phyloP scores from a whole-genome alignment of 257 asterid species.

The Haberlea rhodopensis region DNA sequence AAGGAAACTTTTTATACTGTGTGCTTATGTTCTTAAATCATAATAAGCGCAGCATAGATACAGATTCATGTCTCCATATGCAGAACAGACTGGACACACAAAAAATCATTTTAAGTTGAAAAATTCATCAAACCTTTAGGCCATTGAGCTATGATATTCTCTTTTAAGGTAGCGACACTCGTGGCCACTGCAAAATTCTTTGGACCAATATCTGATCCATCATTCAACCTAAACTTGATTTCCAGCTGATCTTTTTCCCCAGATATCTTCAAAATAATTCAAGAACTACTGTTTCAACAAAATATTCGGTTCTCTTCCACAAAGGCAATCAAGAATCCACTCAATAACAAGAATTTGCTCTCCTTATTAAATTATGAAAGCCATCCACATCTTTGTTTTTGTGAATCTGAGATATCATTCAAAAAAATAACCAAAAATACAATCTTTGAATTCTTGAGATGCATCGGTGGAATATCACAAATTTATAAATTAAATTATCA shows the following conservation, averaged over 20 bases:
- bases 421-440: slow-evolving; percentile 3
- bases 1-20: slow-evolving; percentile 6
- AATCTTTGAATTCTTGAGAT: slow-evolving; percentile 9
- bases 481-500: slow-evolving; percentile 2
- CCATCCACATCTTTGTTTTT: slow-evolving; percentile 35
- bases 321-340: slow-evolving; percentile 38
- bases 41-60: slow-evolving; percentile 4
- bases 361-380: slow-evolving; percentile 31
- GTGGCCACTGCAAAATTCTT: slow-evolving; percentile 61
- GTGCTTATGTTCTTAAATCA: not conserved
- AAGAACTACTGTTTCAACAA: slow-evolving; percentile 24
- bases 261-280: slow-evolving; percentile 45
- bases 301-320: slow-evolving; percentile 34
- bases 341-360: slow-evolving; percentile 27
- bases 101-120: slow-evolving; percentile 5
- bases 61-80: not conserved
- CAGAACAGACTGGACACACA: not conserved
- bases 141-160: slow-evolving; percentile 81
- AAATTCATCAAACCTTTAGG: slow-evolving; percentile 70
- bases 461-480: slow-evolving; percentile 22
- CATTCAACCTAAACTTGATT: slow-evolving; percentile 86
- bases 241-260: slow-evolving; percentile 73
- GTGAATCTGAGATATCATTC: slow-evolving; percentile 13
- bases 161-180: slow-evolving; percentile 79
- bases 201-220: slow-evolving; percentile 91